Base-by-base conservation (phyloP, 2,329 filamentous ascomycete genomes). In the Aspergillus sp. region DNA sequence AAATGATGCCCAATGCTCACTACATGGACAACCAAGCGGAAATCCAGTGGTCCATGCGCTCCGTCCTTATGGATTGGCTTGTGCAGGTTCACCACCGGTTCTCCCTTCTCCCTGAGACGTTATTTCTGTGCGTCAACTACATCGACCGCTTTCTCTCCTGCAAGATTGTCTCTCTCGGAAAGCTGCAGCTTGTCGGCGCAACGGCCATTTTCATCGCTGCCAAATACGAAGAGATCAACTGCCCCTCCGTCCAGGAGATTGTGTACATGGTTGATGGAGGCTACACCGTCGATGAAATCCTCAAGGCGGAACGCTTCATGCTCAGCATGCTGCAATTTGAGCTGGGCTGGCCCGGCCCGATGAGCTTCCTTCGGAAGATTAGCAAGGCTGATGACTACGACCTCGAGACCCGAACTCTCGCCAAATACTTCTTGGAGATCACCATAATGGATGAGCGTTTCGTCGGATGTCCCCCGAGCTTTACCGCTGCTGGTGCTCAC, bases 341-440 rank as follows among this genome's bases (percentile, higher is more conserved):
- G 74, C 83, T 99, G 49, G 94, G 94, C 48, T 97, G 90, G 88
- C 94, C 94, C n/a, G 94, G 94, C 41, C 94, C 94, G 1, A 96
- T 99, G 93, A 96, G 91, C 77, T 99, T 99, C 75, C 80, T 99
- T 56, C 85, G 94, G 55, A 86, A 93, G 51, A 94, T 97, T 73
- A 97, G 93, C 85, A 97, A 97, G 77, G 94, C 94, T 13, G 94
- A 99, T 68, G 91, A 96, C 67, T 99, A 97, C 67, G 92, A 99
- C 67, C 79, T 96, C 44, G 93, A 99, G 75, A 96, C 93, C 10
- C 84, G 94, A 35, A 97, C 94, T 4, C 78, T 99, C 50, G 91
- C 94, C 63, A 99, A 99, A 76, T 99, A 99, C 75, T 96, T 99
- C 73, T 80, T 99, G 22, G 94, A 99, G 71, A 83, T 97, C 50